Evolutionary conservation across 164 flowering plant genomes (phyloP), one percentile per base, ranked within the genome.

Genomic region (Buxus sempervirens): DNA sequence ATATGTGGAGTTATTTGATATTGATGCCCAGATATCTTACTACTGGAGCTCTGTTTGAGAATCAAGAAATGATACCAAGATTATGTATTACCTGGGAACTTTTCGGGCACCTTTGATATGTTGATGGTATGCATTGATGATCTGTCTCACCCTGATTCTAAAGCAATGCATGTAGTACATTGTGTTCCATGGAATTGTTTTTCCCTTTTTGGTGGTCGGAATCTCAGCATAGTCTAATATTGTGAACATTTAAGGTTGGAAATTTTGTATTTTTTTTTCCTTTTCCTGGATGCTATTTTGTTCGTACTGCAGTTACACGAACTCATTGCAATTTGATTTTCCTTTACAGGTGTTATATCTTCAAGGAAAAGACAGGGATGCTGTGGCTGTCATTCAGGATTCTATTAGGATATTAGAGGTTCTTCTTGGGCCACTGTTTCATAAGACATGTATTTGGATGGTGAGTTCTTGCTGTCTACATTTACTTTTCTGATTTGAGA

Each of bases 341-440:
- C 2, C 49, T 32, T 60, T 66, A 9, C 75, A 93, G 96, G 98
- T 93, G 60, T 73, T 89, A 20, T 67, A 87, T 82, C 90, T 90
- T 64, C 92, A 72, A 74, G 97, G 96, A 70, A 85, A 85, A 55
- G 85, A 69, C 60, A 83, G 82, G 64, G 98, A 89, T 75, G 67
- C 97, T 28, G 90, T 78, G 76, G 83, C 77, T 32, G 87, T 94
- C 63, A 76, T 94, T 64, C 68, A 66, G 69, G 90, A 89, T 73
- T 94, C 97, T 69, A 83, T 94, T 45, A 80, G 85, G 70, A 89
- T 94, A 71, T 59, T 91, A 25, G 98, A 94, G 97, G 98, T 91
- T 61, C 60, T 53, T 48, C 25, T 10, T 54, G 66, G 56, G 9
- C 48, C 60, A 55, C 28, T 42, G 25, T 2, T 63, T 58, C 23